These are phyloP conservation scores for Euphorbia celastroides DNA, from an alignment of 441 rosid genomes.

Conservation along the genomic window DNA sequence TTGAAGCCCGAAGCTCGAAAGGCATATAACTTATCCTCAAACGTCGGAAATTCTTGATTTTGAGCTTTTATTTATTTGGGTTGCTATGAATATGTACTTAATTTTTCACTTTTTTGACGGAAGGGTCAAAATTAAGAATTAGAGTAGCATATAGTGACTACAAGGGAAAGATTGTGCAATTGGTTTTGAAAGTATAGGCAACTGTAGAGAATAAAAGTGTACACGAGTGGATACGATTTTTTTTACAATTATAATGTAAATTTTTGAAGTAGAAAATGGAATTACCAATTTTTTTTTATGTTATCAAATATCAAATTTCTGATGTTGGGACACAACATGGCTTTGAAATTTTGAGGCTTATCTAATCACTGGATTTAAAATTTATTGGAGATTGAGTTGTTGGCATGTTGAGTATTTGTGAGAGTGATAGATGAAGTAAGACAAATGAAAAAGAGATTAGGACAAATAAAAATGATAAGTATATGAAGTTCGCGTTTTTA, in stretches of 20 bases:
- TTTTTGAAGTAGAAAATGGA: constrained; percentile 5
- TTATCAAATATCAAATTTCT: too few relatives aligned
- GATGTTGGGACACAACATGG: too few relatives aligned
- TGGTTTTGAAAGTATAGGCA: constrained; percentile 1
- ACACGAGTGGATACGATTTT: background rate
- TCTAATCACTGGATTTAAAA: too few relatives aligned
- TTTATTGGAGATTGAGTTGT: too few relatives aligned
- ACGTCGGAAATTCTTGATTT: constrained; percentile 18
- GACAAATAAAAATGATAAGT: too few relatives aligned
- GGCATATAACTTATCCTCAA: constrained; percentile 22
- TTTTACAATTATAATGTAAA: background rate
- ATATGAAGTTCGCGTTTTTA: too few relatives aligned
- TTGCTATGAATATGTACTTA: background rate
- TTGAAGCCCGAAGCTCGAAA: constrained; percentile 38
- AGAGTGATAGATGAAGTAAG: too few relatives aligned
- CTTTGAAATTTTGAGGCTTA: too few relatives aligned
- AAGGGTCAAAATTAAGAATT: background rate
- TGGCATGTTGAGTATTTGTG: too few relatives aligned
- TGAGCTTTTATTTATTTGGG: background rate
- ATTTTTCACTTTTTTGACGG: background rate
- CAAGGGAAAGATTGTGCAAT: background rate
- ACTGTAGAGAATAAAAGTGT: background rate
- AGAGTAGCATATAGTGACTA: background rate
- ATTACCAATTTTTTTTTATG: background rate
- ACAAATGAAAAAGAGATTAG: too few relatives aligned